Conservation (phyloP, 495 filamentous ascomycete genomes). For the Amphirosellinia nigrospora region DNA sequence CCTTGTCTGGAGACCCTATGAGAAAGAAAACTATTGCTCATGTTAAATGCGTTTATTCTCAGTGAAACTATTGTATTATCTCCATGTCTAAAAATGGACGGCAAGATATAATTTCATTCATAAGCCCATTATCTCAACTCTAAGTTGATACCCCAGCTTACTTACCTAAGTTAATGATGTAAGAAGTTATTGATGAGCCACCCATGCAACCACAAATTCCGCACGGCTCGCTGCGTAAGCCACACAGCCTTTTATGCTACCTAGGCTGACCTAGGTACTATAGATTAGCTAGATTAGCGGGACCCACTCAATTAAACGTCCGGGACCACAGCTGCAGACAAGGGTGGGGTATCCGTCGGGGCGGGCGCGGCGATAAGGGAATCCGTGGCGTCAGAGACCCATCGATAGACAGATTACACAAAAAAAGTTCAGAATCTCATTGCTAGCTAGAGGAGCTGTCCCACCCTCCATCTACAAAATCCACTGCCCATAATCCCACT, state of each 20-base stretch:
- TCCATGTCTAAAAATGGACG: not conserved
- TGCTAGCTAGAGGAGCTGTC: not conserved
- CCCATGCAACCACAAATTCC: no score
- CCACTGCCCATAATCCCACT: not conserved
- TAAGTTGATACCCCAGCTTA: not conserved
- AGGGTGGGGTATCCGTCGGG: not conserved
- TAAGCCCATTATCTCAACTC: not conserved
- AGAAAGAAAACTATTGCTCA: no score
- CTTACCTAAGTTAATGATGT: no score
- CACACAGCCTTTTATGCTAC: no score
- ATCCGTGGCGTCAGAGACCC: constrained; percentile 32
- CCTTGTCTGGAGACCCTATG: not conserved
- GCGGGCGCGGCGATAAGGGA: constrained; percentile 1
- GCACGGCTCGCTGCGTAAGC: no score
- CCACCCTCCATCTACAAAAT: not conserved
- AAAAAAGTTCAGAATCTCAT: constrained; percentile 21
- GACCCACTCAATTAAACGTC: constrained; percentile 6
- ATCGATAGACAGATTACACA: constrained; percentile 30
- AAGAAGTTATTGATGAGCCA: no score
- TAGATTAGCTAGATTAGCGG: not conserved
- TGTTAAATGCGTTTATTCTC: not conserved
- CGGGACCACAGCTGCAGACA: constrained; percentile 3
- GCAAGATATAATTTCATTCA: not conserved
- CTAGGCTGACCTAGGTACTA: not conserved
- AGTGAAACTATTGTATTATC: not conserved